Base-by-base conservation (phyloP, 2,329 filamentous ascomycete genomes). In the Aspergillus phoenicis region DNA sequence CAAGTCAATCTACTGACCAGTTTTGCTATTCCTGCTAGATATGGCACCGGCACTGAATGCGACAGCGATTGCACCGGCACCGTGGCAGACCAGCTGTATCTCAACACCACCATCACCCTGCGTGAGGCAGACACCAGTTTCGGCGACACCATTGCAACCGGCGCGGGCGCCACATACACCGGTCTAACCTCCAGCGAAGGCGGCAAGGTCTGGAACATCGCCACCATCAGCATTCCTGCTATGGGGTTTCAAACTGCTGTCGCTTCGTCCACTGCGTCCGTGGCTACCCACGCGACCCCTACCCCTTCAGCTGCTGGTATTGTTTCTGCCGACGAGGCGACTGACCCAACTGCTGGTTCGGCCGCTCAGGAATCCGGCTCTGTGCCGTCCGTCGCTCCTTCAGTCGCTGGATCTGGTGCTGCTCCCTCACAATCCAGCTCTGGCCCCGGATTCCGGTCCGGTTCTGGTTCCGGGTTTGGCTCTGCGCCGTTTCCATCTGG, bases 1-100 rank as follows among this genome's bases (percentile, higher is more conserved):
- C 8, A 11, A 3, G 15, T 26, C 2, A 20, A 15, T 26, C 3
- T 24, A 20, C 22, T 58, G 55, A 45, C n/a, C 6, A 2, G 26
- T 11, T 28, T 3, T 48, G 36, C 26, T 10, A 4, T 17, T 26
- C 8, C 5, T 38, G 17, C 2, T n/a, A 71, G 69, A 36, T 70
- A 71, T 24, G 76, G 77, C 45, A 80, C 77, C 1, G 77, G 77
- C n/a, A 80, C 77, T 2, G 76, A 80, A 63, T 81, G 78, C 48
- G 63, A 79, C 62, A 55, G 67, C 15, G 64, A 60, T 45, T 80
- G 78, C 68, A 74, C 69, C 0, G 74, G 73, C n/a, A 80, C 78
- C n/a, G 65, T 77, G 28, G 70, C 72, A 5, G 64, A 70, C 5
- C 78, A 80, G 67, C 67, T 70, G 15, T 80, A 80, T 62, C 57